Conservation (phyloP, 208 protist species). For the Leishmania amazonensis region DNA sequence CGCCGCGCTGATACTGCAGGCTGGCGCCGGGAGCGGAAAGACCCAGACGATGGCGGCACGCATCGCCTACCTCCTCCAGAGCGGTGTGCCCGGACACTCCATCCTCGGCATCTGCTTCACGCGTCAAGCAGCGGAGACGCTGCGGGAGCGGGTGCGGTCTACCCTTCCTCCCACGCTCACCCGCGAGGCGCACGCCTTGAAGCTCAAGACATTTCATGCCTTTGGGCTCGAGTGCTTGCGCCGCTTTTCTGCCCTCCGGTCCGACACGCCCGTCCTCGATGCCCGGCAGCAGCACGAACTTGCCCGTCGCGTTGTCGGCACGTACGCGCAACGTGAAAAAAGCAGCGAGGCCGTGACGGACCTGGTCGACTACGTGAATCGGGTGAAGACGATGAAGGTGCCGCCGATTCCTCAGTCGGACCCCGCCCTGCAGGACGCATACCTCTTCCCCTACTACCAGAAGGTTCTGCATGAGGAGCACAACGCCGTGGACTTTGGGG, state of each 20-base stretch:
- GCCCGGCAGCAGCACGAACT: conserved; percentile 55
- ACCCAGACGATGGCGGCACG: conserved; percentile 87
- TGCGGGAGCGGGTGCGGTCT: conserved; percentile 63
- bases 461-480: conserved; percentile 60
- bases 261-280: conserved; percentile 64
- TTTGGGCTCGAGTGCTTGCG: conserved; percentile 86
- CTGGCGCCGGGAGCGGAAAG: conserved; percentile 89
- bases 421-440: conserved; percentile 56
- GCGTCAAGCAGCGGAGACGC: conserved; percentile 75
- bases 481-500: conserved; percentile 85
- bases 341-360: conserved; percentile 56
- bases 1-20: conserved; percentile 62
- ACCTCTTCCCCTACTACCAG: conserved; percentile 80
- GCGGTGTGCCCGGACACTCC: conserved; percentile 49
- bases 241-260: conserved; percentile 51
- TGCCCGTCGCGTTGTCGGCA: conserved; percentile 56
- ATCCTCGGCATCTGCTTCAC: conserved; percentile 90
- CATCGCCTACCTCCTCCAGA: conserved; percentile 62
- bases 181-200: conserved; percentile 36
- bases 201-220: conserved; percentile 86
- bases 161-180: conserved; percentile 37
- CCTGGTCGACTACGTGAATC: conserved; percentile 72
- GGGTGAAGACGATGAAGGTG: conserved; percentile 63
- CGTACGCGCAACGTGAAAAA: conserved; percentile 50
- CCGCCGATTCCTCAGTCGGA: conserved; percentile 48